Conservation (phyloP, 306 rosid species). For the Leucaena leucocephala region DNA sequence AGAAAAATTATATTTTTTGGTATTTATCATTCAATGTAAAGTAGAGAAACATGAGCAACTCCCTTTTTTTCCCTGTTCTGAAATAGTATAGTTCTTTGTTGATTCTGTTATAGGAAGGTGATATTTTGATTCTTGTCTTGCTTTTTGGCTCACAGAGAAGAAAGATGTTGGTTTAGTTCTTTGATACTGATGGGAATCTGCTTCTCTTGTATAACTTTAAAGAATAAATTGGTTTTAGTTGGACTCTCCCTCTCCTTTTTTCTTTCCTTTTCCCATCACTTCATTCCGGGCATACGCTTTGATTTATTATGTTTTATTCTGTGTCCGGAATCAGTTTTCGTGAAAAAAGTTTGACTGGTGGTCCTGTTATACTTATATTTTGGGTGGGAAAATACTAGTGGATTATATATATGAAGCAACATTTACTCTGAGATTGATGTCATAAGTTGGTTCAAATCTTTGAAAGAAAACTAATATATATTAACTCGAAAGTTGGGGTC, state of each 20-base stretch:
- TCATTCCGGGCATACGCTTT: slow-evolving; percentile 6
- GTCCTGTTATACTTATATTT: not conserved
- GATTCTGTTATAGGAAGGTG: slow-evolving; percentile 12
- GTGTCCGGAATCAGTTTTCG: not conserved
- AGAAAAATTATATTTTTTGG: not conserved
- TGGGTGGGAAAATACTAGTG: not conserved
- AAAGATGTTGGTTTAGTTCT: slow-evolving; percentile 19
- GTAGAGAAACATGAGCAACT: not conserved
- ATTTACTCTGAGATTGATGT: slow-evolving; percentile 22
- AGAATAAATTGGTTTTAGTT: slow-evolving; percentile 20
- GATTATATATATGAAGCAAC: not conserved
- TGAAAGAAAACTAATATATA: not conserved
- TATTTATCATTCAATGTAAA: not conserved
- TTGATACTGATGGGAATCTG: slow-evolving; percentile 24
- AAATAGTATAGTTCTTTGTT: not conserved
- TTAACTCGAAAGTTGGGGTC: not conserved
- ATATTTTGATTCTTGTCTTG: slow-evolving; percentile 30
- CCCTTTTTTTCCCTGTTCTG: not conserved
- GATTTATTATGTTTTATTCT: slow-evolving; percentile 7
- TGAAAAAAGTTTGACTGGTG: not conserved
- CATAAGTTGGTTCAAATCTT: not conserved
- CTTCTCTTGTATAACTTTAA: slow-evolving; percentile 35
- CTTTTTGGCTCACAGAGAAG: slow-evolving; percentile 17
- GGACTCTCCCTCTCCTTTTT: slow-evolving; percentile 5
- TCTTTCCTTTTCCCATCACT: not conserved